phyloP scores from a whole-genome alignment of 1,284 basidiomycete genomes.

The Sporisorium sorghi region DNA sequence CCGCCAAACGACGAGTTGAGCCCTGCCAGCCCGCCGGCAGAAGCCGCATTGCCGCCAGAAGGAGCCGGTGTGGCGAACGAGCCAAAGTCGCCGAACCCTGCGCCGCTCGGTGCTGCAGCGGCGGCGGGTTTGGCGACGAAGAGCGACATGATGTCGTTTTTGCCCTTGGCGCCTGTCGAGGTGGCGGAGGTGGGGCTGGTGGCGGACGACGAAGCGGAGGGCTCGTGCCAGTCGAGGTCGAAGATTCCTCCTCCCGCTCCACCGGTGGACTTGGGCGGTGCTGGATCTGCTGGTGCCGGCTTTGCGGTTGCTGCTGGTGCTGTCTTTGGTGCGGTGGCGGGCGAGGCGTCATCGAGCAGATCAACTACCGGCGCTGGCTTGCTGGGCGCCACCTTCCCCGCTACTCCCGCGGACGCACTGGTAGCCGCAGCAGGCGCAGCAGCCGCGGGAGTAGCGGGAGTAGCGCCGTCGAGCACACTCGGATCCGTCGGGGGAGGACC shows the following conservation, averaged over 20 bases:
- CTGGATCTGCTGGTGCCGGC: constrained; percentile 13
- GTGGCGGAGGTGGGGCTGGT: constrained; percentile 57
- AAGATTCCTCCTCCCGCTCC: constrained; percentile 81
- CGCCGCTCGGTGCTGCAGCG: not conserved
- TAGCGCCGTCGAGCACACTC: constrained; percentile 78
- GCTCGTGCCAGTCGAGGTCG: constrained; percentile 79
- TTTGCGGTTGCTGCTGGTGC: constrained; percentile 26
- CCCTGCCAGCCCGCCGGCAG: not conserved
- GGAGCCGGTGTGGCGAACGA: constrained; percentile 20
- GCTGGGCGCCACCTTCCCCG: not conserved
- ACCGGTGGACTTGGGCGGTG: constrained; percentile 65
- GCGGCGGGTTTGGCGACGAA: constrained; percentile 71
- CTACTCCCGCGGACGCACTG: not conserved
- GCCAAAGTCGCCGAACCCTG: constrained; percentile 35
- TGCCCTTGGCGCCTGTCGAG: constrained; percentile 70
- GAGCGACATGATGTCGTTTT: constrained; percentile 86
- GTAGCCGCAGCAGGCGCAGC: constrained; percentile 21
- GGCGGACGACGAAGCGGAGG: constrained; percentile 60
- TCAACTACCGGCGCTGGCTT: constrained; percentile 22
- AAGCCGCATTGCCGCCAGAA: not conserved
- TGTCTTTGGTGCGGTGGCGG: constrained; percentile 13
- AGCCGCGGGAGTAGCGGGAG: too few species aligned
- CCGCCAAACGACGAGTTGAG: constrained; percentile 30
- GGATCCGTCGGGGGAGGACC: constrained; percentile 86
- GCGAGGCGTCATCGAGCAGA: constrained; percentile 37